Conservation (phyloP, 768 basidiomycete genomes). For the Suillus hirtellus region DNA sequence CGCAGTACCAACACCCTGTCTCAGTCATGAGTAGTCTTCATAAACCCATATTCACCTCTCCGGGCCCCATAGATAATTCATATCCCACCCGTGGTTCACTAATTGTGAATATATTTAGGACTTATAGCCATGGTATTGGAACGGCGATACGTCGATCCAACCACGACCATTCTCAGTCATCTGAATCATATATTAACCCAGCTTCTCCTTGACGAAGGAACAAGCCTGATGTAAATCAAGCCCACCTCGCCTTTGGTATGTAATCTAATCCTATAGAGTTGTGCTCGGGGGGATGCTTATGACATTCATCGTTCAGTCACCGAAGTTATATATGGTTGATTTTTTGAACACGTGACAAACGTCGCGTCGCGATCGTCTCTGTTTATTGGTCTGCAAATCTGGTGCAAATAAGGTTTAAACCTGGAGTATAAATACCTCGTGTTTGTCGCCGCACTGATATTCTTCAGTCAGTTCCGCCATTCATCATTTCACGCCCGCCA, state of each 20-base stretch:
- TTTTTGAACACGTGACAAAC: neutral
- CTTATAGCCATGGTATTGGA: neutral
- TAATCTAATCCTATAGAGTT: neutral
- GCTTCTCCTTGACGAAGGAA: neutral
- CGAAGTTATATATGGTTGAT: neutral
- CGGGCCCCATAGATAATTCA: neutral
- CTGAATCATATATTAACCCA: neutral
- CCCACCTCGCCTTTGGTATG: neutral
- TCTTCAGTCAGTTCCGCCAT: neutral
- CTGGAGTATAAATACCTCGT: neutral
- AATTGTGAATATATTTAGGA: constrained; percentile 17
- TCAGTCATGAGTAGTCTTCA: constrained; percentile 8
- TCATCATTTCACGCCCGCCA: neutral
- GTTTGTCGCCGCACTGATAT: neutral
- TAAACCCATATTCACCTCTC: constrained; percentile 15
- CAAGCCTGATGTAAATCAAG: neutral
- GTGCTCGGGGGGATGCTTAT: neutral
- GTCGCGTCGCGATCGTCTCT: neutral
- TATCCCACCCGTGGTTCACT: constrained; percentile 6
- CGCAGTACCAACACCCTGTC: constrained; percentile 23
- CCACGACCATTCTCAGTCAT: neutral
- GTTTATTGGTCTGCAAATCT: neutral
- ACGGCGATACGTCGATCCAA: neutral
- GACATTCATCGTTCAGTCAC: neutral
- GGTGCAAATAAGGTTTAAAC: neutral